Evolutionary conservation across 768 basidiomycete genomes (phyloP), one percentile per base, ranked within the genome.

Genomic region (Pseudohyphozyma bogoriensis): DNA sequence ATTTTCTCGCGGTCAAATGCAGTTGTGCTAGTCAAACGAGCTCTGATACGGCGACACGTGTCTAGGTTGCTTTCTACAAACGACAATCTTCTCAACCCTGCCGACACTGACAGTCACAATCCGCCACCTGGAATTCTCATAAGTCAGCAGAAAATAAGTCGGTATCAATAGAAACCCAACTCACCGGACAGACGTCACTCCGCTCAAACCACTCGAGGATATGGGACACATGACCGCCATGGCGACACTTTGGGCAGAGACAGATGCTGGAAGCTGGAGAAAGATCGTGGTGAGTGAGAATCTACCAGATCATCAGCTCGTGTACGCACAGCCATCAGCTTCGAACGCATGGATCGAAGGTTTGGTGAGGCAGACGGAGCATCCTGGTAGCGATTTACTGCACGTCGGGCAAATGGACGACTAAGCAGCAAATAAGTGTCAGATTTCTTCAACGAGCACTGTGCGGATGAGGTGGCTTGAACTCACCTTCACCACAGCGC

Each of bases 161-260:
- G n/a, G n/a, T n/a, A n/a, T n/a, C n/a, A n/a, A n/a, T n/a, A n/a
- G n/a, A n/a, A n/a, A n/a, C n/a, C n/a, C n/a, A n/a, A n/a, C n/a
- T n/a, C n/a, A n/a, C 51, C 5, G 51, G 24, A 26, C 51, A 52
- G 24, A 52, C 51, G 2, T 52, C 51, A 12, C 51, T 52, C 5
- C 59, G 47, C n/a, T 59, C 59, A 51, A 67, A 67, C 65, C 65
- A 67, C n/a, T 60, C 56, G 15, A 67, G 50, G 8, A 67, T 12
- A 42, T 67, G 65, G 18, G 46, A 44, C 4, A 57, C 59, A 29
- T 67, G 65, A 4, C 65, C 65, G 12, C 65, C 65, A 29, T 67
- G 65, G 0, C 65, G 49, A 42, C 65, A 67, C 32, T 22, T 6
- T n/a, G 55, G 56, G 18, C 65, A 67, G 59, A 59, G 61, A n/a